These are phyloP conservation scores for Ceratocystiopsis minuta DNA, from an alignment of 2,329 filamentous ascomycete genomes.

Conservation along the genomic window DNA sequence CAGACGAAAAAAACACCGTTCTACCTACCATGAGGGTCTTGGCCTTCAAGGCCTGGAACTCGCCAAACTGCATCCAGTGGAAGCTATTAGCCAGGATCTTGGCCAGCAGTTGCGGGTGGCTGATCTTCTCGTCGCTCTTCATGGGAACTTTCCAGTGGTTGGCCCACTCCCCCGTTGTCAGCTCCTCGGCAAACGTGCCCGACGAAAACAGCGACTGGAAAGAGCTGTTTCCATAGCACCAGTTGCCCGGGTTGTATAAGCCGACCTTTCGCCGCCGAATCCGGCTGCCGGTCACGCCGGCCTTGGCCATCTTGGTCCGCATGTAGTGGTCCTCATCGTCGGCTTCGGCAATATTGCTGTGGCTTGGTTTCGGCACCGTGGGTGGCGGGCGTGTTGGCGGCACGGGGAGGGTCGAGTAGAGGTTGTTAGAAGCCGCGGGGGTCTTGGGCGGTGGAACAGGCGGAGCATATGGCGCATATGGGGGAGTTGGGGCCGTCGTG, in stretches of 20 bases:
- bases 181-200: conserved; percentile 44
- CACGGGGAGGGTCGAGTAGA: conserved; percentile 29
- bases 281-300: conserved; percentile 15
- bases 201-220: conserved; percentile 71
- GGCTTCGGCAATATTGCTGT: conserved; percentile 48
- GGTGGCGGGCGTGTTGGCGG: conserved; percentile 51
- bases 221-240: conserved; percentile 85
- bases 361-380: conserved; percentile 51
- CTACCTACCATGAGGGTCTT: conserved; percentile 37
- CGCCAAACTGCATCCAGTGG: conserved; percentile 34
- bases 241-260: conserved; percentile 61
- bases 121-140: conserved; percentile 38
- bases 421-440: conserved; percentile 11
- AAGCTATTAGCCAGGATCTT: conserved; percentile 42
- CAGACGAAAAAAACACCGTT: too few relatives aligned
- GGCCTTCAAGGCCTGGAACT: conserved; percentile 32
- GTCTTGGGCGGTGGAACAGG: conserved; percentile 2
- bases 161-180: conserved; percentile 42
- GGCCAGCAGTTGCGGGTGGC: conserved; percentile 39
- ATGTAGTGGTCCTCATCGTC: conserved; percentile 20
- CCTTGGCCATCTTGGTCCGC: conserved; percentile 22
- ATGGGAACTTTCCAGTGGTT: conserved; percentile 47
- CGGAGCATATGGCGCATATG: not conserved
- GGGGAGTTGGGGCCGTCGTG: not conserved
- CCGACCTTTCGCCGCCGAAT: conserved; percentile 42